Evolutionary conservation across 345 rosid species (phyloP).

Genomic region (Gossypium anomalum): DNA sequence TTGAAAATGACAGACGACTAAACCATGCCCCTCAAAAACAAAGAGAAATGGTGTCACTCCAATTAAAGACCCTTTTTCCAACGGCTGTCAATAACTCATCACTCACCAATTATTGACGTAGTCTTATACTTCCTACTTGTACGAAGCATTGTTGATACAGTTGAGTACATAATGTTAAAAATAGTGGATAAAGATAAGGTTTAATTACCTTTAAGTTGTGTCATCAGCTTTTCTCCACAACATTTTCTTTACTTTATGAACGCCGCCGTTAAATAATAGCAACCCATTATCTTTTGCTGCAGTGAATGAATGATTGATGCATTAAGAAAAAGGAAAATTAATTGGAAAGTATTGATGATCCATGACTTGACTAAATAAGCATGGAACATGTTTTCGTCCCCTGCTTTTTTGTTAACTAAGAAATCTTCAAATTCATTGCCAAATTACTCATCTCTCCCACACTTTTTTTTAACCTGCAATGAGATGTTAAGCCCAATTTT

Average conservation of each 20-base stretch:
- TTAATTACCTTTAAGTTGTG: background rate
- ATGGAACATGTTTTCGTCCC: no score
- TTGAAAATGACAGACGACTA: background rate
- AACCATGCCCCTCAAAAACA: background rate
- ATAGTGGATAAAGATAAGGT: background rate
- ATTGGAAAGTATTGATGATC: no score
- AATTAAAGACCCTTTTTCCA: background rate
- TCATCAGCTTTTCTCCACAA: background rate
- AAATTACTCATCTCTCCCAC: no score
- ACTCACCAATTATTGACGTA: background rate
- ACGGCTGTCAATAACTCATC: background rate
- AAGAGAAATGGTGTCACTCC: background rate
- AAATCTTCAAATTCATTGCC: no score
- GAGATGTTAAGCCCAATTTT: no score
- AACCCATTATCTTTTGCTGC: background rate
- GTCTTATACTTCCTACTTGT: background rate
- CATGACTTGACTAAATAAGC: no score
- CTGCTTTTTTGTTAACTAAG: no score
- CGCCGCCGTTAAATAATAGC: background rate
- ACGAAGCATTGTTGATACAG: background rate
- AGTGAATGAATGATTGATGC: background rate
- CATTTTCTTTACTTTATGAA: background rate
- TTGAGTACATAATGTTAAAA: background rate
- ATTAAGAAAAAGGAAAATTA: background rate
- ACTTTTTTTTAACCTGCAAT: no score